Evolutionary conservation across 306 rosid genomes (phyloP), one percentile per base, ranked within the genome.

Genomic region (Rubus parviflorus): DNA sequence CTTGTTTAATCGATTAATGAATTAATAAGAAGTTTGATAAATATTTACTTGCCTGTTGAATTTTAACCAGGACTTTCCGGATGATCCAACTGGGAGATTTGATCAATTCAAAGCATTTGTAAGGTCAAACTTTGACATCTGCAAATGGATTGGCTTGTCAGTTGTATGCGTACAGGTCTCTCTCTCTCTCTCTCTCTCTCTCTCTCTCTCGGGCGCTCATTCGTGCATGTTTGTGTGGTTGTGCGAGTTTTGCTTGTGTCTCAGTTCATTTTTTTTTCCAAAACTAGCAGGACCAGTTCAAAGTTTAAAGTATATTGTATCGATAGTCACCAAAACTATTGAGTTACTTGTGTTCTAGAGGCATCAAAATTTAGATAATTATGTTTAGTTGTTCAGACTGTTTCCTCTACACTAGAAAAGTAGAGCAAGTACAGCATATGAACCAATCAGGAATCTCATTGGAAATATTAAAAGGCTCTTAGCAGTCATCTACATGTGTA

Each of bases 61-160:
- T 51, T 22, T 80, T 17, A 61, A 61, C 72, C 88, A 90, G 96
- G 98, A 90, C 89, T 93, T 93, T 81, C 94, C 96, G 48, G 65
- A 61, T 73, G 97, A 93, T 73, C 94, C 94, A 53, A 80, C 87
- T 0, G 94, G 96, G 80, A 85, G 69, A 80, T 88, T 93, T 66
- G 86, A 84, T 49, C 85, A 73, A 83, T 86, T 93, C 83, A 90
- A 85, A 80, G 82, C 85, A 66, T 93, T 93, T 82, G 75, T 93
- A 40, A 80, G 65, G 75, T 83, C 80, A 49, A 91, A 90, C 87
- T 83, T 87, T 81, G 81, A 86, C 20, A 81, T 91, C 80, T 93
- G 98, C 82, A 87, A 90, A 84, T 87, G 90, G 96, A 38, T 91
- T 77, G 88, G 92, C 83, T 75, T 93, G 66, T 83, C 91, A 67